Evolutionary conservation across 2,329 filamentous ascomycete genomes (phyloP), one percentile per base, ranked within the genome.

Genomic region (Penicillium sp.): DNA sequence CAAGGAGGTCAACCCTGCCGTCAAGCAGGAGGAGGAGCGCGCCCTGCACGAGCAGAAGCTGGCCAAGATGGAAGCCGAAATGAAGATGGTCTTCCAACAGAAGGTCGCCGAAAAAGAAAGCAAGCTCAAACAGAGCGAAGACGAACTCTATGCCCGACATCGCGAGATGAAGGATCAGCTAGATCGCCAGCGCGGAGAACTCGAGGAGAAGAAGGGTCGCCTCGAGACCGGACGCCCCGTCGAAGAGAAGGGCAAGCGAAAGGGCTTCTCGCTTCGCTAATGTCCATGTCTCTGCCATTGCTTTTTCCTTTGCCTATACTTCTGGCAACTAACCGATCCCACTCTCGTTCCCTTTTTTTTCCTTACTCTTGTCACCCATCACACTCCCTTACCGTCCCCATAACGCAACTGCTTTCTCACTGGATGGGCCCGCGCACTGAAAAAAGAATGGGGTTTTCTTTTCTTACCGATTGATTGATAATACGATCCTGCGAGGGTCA

Each of bases 31-130:
- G 77, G 94, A 99, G 80, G 94, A 99, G 83, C 91, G 94, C 70
- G 88, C 90, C 62, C 83, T 99, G 66, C 94, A 99, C 84, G 94
- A 99, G 80, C 92, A 97, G 84, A 99, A 99, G 84, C 90, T 99
- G 68, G 91, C 93, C 77, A 99, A 99, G 90, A 99, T 99, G 94
- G 94, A 99, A 79, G 87, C 91, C 71, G 94, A 99, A 79, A 99
- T 99, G 94, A 99, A 99, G 90, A 96, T 97, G 90, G 94, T 99
- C 66, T 99, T 99, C 91, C 94, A 97, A 77, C 94, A 99, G 77
- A 99, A 99, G 88, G 94, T 99, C 32, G 87, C 91, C 64, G 94
- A 99, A 79, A 99, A 99, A 83, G 94, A 99, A 80, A 96, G 91
- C 85, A 99, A 99, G 81, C 82, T 99, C 75, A 96, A 96, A 82